These are phyloP conservation scores for Lasiosphaeria hispida DNA, from an alignment of 495 filamentous ascomycete genomes.

Conservation along the genomic window DNA sequence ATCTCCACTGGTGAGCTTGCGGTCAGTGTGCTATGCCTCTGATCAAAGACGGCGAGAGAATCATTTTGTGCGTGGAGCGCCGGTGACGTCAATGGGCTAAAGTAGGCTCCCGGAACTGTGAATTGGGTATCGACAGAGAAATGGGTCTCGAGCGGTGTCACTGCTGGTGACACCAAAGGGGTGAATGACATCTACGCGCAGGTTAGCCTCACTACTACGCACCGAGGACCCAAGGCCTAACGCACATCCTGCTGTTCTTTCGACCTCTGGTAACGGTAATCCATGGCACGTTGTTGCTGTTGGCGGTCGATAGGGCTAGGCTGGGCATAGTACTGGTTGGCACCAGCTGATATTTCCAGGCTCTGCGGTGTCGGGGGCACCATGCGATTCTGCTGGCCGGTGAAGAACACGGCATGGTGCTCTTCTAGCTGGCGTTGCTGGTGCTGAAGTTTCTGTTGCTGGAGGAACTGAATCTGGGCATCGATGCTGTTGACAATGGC, in stretches of 20 bases:
- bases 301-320: slow-evolving; percentile 49
- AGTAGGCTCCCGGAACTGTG: slow-evolving; percentile 81
- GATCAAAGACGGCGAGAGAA: slow-evolving; percentile 41
- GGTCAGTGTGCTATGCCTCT: slow-evolving; percentile 35
- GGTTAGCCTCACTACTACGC: slow-evolving; percentile 28
- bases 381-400: slow-evolving; percentile 56
- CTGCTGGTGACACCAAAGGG: slow-evolving; percentile 89
- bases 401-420: slow-evolving; percentile 51
- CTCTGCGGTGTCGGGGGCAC: slow-evolving; percentile 94
- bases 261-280: slow-evolving; percentile 66
- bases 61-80: slow-evolving; percentile 79
- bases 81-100: slow-evolving; percentile 90
- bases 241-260: slow-evolving; percentile 80
- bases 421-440: slow-evolving; percentile 56
- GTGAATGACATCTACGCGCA: slow-evolving; percentile 76
- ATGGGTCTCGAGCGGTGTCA: slow-evolving; percentile 84
- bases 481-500: slow-evolving; percentile 52
- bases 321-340: slow-evolving; percentile 49
- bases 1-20: slow-evolving; percentile 47
- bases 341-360: slow-evolving; percentile 74
- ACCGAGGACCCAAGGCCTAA: slow-evolving; percentile 16
- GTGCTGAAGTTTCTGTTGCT: slow-evolving; percentile 56
- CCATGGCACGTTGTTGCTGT: slow-evolving; percentile 59
- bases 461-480: slow-evolving; percentile 61
- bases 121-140: slow-evolving; percentile 77